Evolutionary conservation across 495 filamentous ascomycete species (phyloP).

Genomic region (Xylaria venustula): DNA sequence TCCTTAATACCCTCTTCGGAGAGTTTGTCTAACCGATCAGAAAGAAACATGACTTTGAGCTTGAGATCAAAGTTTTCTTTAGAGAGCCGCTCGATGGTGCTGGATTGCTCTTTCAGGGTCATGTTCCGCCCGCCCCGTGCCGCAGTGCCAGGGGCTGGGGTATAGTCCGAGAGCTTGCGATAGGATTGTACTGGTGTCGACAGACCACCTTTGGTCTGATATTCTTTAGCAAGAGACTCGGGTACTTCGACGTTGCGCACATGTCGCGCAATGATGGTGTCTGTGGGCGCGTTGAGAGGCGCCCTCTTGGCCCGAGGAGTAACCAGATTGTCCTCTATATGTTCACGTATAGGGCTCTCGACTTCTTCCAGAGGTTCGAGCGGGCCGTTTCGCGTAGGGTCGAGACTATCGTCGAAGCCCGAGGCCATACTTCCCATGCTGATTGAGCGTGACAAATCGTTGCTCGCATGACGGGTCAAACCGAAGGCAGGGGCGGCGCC

Average conservation of each 20-base stretch:
- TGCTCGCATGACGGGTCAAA: slow-evolving; percentile 51
- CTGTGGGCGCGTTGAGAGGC: slow-evolving; percentile 63
- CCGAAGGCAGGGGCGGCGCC: slow-evolving; percentile 65
- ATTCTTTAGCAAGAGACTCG: slow-evolving; percentile 82
- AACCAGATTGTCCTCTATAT: slow-evolving; percentile 29
- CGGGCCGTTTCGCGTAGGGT: slow-evolving; percentile 46
- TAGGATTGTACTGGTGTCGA: slow-evolving; percentile 44
- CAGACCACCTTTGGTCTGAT: slow-evolving; percentile 58
- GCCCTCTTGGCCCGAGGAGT: slow-evolving; percentile 53
- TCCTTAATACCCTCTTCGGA: slow-evolving; percentile 97
- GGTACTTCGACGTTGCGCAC: slow-evolving; percentile 87
- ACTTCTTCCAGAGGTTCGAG: slow-evolving; percentile 53
- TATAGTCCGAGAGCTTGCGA: slow-evolving; percentile 53
- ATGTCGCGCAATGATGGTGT: slow-evolving; percentile 85
- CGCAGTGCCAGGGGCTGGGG: slow-evolving; percentile 46
- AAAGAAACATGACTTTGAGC: slow-evolving; percentile 94
- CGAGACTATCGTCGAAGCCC: slow-evolving; percentile 74
- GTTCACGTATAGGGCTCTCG: slow-evolving; percentile 40
- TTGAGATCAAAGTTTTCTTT: slow-evolving; percentile 98
- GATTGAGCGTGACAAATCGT: slow-evolving; percentile 69
- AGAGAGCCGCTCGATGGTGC: slow-evolving; percentile 88
- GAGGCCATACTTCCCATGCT: slow-evolving; percentile 96
- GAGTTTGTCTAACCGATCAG: slow-evolving; percentile 85
- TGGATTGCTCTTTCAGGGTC: slow-evolving; percentile 95
- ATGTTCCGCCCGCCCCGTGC: slow-evolving; percentile 73